Evolutionary conservation across 768 basidiomycete genomes (phyloP).

Genomic region (Amanita thiersii): DNA sequence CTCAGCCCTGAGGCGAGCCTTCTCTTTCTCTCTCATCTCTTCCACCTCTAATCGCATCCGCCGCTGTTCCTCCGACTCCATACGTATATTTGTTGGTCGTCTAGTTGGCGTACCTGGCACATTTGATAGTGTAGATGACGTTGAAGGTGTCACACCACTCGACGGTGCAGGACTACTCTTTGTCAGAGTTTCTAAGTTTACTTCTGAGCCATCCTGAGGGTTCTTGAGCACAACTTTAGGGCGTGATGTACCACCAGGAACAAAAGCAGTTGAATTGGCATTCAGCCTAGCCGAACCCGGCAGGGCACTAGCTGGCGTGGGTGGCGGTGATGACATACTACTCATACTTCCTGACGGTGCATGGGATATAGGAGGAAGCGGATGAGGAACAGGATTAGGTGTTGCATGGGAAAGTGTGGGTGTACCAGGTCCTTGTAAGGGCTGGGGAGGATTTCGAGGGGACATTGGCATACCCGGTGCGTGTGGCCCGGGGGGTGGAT

Average conservation of each 20-base stretch:
- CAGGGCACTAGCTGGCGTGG: constrained; percentile 51
- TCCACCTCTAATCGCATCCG: constrained; percentile 25
- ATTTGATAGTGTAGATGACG: constrained; percentile 26
- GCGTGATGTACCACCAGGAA: constrained; percentile 39
- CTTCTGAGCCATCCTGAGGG: constrained; percentile 55
- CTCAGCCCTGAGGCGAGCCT: constrained; percentile 22
- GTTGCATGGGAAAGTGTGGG: constrained; percentile 59
- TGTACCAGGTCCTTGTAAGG: constrained; percentile 55
- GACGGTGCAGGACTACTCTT: constrained; percentile 36
- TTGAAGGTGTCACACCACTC: constrained; percentile 26
- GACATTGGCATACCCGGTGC: constrained; percentile 54
- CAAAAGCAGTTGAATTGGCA: constrained; percentile 57
- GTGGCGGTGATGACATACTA: constrained; percentile 54
- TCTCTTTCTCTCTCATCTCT: constrained; percentile 25
- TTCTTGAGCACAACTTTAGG: constrained; percentile 51
- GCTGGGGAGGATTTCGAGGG: constrained; percentile 48
- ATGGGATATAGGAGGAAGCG: constrained; percentile 41
- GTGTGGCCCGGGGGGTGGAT: constrained; percentile 40
- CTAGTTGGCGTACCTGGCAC: constrained; percentile 31
- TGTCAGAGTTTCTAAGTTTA: constrained; percentile 48
- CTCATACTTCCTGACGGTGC: constrained; percentile 36
- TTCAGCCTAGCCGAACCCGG: constrained; percentile 43
- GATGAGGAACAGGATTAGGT: constrained; percentile 33
- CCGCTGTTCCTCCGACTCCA: constrained; percentile 52
- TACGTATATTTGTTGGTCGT: constrained; percentile 39